A percentile compares a stretch with the other conserved stretches of the same genome.
Conservation (phyloP, 306 rosid genomes). For the Gleditsia sinensis region DNA sequence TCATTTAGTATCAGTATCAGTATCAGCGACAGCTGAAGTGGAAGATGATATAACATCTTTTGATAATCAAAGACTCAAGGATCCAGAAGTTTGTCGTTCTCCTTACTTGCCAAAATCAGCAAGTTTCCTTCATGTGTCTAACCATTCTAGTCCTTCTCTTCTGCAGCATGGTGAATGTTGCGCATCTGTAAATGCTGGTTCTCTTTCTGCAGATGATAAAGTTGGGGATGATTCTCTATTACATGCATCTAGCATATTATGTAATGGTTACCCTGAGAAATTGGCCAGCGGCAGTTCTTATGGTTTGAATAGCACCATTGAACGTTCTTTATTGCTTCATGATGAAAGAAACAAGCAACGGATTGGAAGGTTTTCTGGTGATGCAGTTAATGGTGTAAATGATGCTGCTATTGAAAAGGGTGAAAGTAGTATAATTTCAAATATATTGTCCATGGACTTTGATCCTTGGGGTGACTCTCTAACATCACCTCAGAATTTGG, state of each 20-base stretch:
- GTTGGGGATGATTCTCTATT: constrained; percentile 43
- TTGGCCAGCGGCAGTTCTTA: constrained; percentile 45
- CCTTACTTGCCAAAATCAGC: constrained; percentile 47
- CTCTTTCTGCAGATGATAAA: constrained; percentile 43
- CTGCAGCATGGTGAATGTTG: constrained; percentile 45
- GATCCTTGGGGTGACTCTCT: constrained; percentile 73
- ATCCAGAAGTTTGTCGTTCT: constrained; percentile 68
- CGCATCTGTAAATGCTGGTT: constrained; percentile 44
- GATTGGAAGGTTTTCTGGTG: constrained; percentile 48
- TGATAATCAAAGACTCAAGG: constrained; percentile 78
- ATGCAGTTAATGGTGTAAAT: constrained; percentile 46
- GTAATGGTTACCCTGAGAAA: constrained; percentile 59
- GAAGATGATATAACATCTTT: constrained; percentile 80
- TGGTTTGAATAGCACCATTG: constrained; percentile 42
- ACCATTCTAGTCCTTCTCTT: constrained; percentile 40
- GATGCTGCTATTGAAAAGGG: constrained; percentile 63
- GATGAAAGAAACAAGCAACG: constrained; percentile 53
- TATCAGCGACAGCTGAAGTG: constrained; percentile 46
- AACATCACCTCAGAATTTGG: constrained; percentile 65
- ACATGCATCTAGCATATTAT: constrained; percentile 45
- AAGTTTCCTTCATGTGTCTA: constrained; percentile 39
- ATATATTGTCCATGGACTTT: constrained; percentile 81
- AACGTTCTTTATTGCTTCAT: constrained; percentile 44
- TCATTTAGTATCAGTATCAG: constrained; percentile 30
- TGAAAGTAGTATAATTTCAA: constrained; percentile 88